Conservation (phyloP, 106 monocot species). For the Acorus calamus region DNA sequence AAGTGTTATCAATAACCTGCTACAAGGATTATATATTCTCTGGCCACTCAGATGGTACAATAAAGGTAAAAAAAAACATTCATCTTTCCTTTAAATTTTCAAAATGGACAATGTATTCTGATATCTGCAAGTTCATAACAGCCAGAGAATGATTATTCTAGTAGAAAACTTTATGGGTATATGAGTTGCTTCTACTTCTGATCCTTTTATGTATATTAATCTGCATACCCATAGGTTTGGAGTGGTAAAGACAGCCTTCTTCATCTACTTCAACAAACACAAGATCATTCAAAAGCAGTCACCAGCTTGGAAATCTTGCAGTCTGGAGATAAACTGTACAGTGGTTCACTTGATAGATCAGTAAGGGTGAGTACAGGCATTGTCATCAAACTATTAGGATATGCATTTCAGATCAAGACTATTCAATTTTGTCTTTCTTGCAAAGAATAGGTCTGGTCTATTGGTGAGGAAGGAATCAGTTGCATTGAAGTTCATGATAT, state of each 20-base stretch:
- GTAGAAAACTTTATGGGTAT: no score
- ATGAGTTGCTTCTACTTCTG: no score
- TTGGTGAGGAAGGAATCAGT: constrained; percentile 20
- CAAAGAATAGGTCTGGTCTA: constrained; percentile 28
- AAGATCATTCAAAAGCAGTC: constrained; percentile 43
- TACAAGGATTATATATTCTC: constrained; percentile 36
- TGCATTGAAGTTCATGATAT: constrained; percentile 38
- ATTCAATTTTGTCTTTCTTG: no score
- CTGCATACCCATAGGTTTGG: constrained; percentile 22
- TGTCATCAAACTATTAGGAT: neutral
- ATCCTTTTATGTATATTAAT: no score
- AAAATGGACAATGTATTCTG: no score
- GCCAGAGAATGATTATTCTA: no score
- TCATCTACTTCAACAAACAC: constrained; percentile 28
- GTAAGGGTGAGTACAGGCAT: constrained; percentile 19
- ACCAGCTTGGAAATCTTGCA: constrained; percentile 30
- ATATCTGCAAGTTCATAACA: no score
- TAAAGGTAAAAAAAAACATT: constrained; percentile 31
- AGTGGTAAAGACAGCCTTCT: constrained; percentile 16
- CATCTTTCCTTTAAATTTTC: no score
- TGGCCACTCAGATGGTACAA: constrained; percentile 45
- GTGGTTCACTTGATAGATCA: constrained; percentile 46
- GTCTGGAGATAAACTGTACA: constrained; percentile 38
- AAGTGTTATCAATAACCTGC: constrained; percentile 29
- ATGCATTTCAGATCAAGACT: neutral